Conservation (phyloP, 345 rosid species). For the thale cress (Arabidopsis thaliana) region TAIR10.1 NC_003071.7:14124501-14125000, state of each 20-base stretch:
- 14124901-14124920: slow-evolving; percentile 94
- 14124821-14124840: slow-evolving; percentile 80
- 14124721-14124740: slow-evolving; percentile 74
- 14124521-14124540: background rate
- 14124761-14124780: slow-evolving; percentile 79
- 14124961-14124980: slow-evolving; percentile 50
- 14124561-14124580: background rate
- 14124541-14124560: background rate
- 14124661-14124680: slow-evolving; percentile 79
- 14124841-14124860: slow-evolving; percentile 87
- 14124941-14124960: slow-evolving; percentile 53
- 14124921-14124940: slow-evolving; percentile 63
- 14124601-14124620: slow-evolving; percentile 81
- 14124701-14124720: slow-evolving; percentile 91
- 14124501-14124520: background rate
- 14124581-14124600: background rate
- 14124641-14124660: slow-evolving; percentile 88
- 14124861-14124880: slow-evolving; percentile 81
- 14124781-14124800: slow-evolving; percentile 69
- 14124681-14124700: slow-evolving; percentile 72
- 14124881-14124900: slow-evolving; percentile 78
- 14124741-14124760: slow-evolving; percentile 96
- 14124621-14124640: slow-evolving; percentile 78
- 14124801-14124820: slow-evolving; percentile 81
- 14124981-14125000: slow-evolving; percentile 42